Base-by-base conservation (phyloP, 2,329 filamentous ascomycete genomes). In the Apiospora hydei region DNA sequence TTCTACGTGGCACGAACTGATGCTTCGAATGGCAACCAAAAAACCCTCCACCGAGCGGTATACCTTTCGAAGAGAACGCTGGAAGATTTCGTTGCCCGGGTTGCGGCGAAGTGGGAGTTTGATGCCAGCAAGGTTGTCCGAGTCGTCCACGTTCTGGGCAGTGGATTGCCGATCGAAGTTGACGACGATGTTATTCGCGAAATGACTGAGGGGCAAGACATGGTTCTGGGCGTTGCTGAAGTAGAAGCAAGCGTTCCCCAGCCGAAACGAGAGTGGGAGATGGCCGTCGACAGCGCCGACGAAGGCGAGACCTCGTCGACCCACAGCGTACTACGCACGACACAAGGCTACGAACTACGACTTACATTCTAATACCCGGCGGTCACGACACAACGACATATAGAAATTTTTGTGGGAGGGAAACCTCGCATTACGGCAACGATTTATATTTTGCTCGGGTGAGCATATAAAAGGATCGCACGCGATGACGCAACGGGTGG, bases 141-240 rank as follows among this genome's bases (percentile, higher is more conserved):
- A 47, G 91, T 92, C 1, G 85, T 97, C 5, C 93, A 91, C 72
- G 85, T 95, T 70, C 92, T 94, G 57, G 87, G 91, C 18, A 91
- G 91, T 75, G 94, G 94, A 0, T 83, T 98, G 1, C 91, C 95
- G 77, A 91, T 98, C 71, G 90, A 97, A 78, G 88, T 98, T 77
- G 96, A 98, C 78, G 95, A 98, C 78, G 95, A 98, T 74, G 92
- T 97, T 67, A 90, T 98, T 44, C 89, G 89, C 64, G 93, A 96
- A 81, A 86, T 98, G 70, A 89, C 91, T 1, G 96, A 99, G 83
- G 95, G 95, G 44, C 94, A 98, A 81, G 96, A 98, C 78, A 96
- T 98, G 92, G 89, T 92, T 72, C 87, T 93, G 72, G 92, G 96
- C 76, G 86, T 93, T 57, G 80, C 81, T 24, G 86, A 89, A 76